A percentile compares a stretch with the other conserved stretches of the same genome.
phyloP scores from a whole-genome alignment of 176 grass and related monocot genomes.

The Melocanna baccifera region DNA sequence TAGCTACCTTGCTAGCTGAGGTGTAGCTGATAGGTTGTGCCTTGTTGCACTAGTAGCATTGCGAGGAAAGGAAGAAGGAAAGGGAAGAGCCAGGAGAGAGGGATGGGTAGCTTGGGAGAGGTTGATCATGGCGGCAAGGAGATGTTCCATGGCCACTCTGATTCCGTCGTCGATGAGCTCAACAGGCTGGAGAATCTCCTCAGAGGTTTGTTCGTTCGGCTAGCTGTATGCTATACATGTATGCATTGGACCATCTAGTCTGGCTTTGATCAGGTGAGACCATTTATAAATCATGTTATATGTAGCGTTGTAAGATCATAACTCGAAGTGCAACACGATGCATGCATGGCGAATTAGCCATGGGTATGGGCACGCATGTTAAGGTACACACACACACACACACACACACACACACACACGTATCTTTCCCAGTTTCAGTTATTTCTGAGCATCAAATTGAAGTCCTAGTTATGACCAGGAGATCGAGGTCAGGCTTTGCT shows the following conservation, averaged over 20 bases:
- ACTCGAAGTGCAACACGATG: background rate
- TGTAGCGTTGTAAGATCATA: background rate
- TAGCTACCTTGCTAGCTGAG: background rate
- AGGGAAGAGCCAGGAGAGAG: background rate
- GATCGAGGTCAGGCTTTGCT: background rate
- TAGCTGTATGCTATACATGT: background rate
- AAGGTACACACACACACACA: too few relatives aligned
- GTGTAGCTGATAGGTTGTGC: background rate
- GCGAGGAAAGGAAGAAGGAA: background rate
- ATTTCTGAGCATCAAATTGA: too few relatives aligned
- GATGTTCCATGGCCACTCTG: conserved; percentile 48
- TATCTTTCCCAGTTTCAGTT: background rate
- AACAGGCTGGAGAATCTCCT: conserved; percentile 74
- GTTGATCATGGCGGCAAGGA: conserved; percentile 46
- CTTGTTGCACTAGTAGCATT: background rate
- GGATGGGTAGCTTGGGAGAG: conserved; percentile 83
- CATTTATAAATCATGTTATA: background rate
- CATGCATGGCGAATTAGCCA: background rate
- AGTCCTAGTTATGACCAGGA: background rate
- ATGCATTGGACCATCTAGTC: background rate
- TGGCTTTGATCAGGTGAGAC: background rate
- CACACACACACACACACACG: too few relatives aligned
- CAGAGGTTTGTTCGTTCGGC: conserved; percentile 50
- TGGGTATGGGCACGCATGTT: background rate
- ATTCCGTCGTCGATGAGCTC: conserved; percentile 67